Conservation (phyloP, 495 filamentous ascomycete genomes). For the Rusavskia elegans region DNA sequence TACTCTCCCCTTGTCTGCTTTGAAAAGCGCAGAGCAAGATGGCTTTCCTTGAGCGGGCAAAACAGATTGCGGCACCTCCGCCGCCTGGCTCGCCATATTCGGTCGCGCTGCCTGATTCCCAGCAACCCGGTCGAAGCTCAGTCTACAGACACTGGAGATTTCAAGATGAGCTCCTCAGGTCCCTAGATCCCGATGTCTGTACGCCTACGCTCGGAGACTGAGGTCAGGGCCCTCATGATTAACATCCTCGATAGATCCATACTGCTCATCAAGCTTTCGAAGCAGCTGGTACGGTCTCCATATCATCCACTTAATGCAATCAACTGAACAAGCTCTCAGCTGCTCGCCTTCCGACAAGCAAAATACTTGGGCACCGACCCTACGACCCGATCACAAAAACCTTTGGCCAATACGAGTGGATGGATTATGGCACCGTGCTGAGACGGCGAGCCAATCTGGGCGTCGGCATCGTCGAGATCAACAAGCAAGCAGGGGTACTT, state of each 20-base stretch:
- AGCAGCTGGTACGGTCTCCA: conserved; percentile 28
- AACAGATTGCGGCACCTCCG: conserved; percentile 25
- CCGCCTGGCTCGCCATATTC: conserved; percentile 32
- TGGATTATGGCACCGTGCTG: conserved; percentile 67
- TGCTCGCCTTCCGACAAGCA: conserved; percentile 39
- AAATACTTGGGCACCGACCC: conserved; percentile 66
- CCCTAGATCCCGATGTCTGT: conserved; percentile 54
- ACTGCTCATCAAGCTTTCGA: conserved; percentile 79
- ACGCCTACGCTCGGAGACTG: not conserved
- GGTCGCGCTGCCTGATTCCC: conserved; percentile 56
- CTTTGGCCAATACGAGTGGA: conserved; percentile 69
- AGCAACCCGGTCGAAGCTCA: conserved; percentile 52
- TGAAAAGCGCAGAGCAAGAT: not conserved
- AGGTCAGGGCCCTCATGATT: not conserved
- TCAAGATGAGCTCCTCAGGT: conserved; percentile 52
- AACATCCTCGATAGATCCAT: conserved; percentile 25
- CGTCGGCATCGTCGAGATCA: conserved; percentile 69
- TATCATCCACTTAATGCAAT: not conserved
- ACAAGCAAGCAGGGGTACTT: conserved; percentile 49
- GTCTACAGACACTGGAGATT: conserved; percentile 77
- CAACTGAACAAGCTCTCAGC: conserved; percentile 17
- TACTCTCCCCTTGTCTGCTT: not conserved
- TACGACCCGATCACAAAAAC: conserved; percentile 63
- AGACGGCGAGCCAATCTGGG: conserved; percentile 71
- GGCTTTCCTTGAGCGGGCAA: conserved; percentile 25